A percentile compares a stretch with the other conserved stretches of the same genome.
These are phyloP conservation scores for Daldinia grandis DNA, from an alignment of 495 filamentous ascomycete species.

Conservation along the genomic window DNA sequence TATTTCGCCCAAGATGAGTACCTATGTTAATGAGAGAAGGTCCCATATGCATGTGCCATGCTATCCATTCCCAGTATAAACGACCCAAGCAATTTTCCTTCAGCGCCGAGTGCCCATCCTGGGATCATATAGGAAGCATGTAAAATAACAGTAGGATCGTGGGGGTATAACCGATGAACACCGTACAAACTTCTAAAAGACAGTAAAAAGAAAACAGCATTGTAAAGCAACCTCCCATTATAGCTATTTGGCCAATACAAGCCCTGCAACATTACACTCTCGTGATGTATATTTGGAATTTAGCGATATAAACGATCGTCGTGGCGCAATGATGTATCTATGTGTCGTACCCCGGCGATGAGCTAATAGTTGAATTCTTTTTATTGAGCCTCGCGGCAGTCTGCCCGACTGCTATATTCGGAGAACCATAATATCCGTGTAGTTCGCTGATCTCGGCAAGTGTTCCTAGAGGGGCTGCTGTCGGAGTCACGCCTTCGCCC, in stretches of 20 bases:
- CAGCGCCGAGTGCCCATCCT: background rate
- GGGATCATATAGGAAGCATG: background rate
- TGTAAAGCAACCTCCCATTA: background rate
- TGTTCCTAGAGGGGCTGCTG: conserved; percentile 37
- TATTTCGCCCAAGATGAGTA: conserved; percentile 12
- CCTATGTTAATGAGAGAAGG: conserved; percentile 4
- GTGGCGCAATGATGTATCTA: background rate
- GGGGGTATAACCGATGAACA: conserved; percentile 19
- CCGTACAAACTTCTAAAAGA: conserved; percentile 7
- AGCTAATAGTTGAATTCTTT: conserved; percentile 4
- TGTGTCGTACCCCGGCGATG: background rate
- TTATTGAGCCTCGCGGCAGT: conserved; percentile 16
- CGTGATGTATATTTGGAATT: background rate
- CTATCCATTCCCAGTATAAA: background rate
- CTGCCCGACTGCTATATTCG: conserved; percentile 30
- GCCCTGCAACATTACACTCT: background rate
- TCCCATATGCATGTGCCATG: conserved; percentile 8
- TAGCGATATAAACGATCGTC: background rate
- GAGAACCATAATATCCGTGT: conserved; percentile 50
- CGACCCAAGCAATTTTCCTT: background rate
- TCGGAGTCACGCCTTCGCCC: background rate
- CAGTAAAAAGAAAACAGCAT: background rate
- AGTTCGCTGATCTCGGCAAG: conserved; percentile 46
- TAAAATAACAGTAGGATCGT: background rate
- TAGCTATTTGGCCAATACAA: background rate